A percentile compares a stretch with the other conserved stretches of the same genome.
These are phyloP conservation scores for Nemania sp. DNA, from an alignment of 2,329 filamentous ascomycete genomes.

Conservation along the genomic window DNA sequence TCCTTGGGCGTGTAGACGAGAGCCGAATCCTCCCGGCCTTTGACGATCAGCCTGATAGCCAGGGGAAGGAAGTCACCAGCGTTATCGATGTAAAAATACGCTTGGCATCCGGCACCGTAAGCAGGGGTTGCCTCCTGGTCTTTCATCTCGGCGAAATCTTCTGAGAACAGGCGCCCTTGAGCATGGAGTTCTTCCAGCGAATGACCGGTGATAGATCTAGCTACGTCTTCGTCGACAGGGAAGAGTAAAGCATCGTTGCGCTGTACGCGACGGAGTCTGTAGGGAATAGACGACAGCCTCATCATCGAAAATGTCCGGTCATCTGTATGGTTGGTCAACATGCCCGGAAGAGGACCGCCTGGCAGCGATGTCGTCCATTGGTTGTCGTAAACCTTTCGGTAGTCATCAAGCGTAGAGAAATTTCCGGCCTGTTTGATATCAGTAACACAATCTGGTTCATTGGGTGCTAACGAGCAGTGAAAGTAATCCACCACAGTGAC, in stretches of 20 bases:
- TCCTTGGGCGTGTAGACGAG: slow-evolving; percentile 53
- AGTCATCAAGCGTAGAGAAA: slow-evolving; percentile 41
- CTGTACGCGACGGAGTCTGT: slow-evolving; percentile 42
- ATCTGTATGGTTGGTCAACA: slow-evolving; percentile 49
- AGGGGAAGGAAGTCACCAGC: slow-evolving; percentile 50
- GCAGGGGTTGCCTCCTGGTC: slow-evolving; percentile 23
- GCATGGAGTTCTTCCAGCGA: slow-evolving; percentile 40
- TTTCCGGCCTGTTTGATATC: slow-evolving; percentile 10
- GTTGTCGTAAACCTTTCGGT: slow-evolving; percentile 45
- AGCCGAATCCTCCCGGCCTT: slow-evolving; percentile 31
- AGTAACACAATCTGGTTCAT: too few species aligned
- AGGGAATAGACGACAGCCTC: slow-evolving; percentile 47
- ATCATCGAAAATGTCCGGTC: slow-evolving; percentile 54
- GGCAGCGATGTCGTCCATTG: slow-evolving; percentile 46
- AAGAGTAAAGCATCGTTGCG: slow-evolving; percentile 44
- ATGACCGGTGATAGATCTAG: slow-evolving; percentile 38
- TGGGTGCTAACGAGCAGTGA: slow-evolving; percentile 9
- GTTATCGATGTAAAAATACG: slow-evolving; percentile 37
- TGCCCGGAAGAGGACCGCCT: slow-evolving; percentile 41
- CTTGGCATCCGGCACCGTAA: slow-evolving; percentile 46
- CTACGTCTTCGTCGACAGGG: slow-evolving; percentile 40
- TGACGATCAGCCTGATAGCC: slow-evolving; percentile 50
- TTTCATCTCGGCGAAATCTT: slow-evolving; percentile 46
- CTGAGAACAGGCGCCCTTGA: slow-evolving; percentile 47
- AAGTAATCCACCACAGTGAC: too few species aligned